Conservation (phyloP, 768 basidiomycete genomes). For the Clitopilus passeckerianus region DNA sequence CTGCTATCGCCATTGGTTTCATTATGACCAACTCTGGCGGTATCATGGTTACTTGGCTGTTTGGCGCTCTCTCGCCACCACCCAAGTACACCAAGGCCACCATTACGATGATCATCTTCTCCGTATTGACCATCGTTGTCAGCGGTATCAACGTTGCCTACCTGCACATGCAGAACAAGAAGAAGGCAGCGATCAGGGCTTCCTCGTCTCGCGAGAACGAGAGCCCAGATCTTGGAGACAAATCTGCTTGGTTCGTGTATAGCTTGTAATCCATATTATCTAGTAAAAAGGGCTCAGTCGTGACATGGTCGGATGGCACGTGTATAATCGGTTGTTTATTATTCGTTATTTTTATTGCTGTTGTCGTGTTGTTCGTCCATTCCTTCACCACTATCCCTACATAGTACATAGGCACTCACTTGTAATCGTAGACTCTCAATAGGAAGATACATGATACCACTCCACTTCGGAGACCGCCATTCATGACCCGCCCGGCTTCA, state of each 20-base stretch:
- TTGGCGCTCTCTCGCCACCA: conserved; percentile 43
- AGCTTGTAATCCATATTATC: conserved; percentile 23
- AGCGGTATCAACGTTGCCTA: conserved; percentile 33
- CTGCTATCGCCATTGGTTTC: conserved; percentile 51
- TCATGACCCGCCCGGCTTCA: not conserved
- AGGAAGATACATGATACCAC: not conserved
- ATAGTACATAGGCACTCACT: not conserved
- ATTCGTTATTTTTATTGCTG: not conserved
- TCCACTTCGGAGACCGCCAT: not conserved
- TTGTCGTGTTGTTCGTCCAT: not conserved
- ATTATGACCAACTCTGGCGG: conserved; percentile 57
- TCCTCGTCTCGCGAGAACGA: conserved; percentile 28
- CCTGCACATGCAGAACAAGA: conserved; percentile 36
- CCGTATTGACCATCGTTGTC: conserved; percentile 32
- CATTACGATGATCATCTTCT: conserved; percentile 32
- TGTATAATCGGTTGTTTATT: not conserved
- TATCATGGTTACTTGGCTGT: conserved; percentile 57
- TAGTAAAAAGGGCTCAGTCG: not conserved
- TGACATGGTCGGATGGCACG: not conserved
- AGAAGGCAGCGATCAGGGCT: conserved; percentile 34
- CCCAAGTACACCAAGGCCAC: conserved; percentile 48
- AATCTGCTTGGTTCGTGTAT: conserved; percentile 52
- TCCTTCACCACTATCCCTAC: not conserved
- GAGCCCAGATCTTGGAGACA: conserved; percentile 37
- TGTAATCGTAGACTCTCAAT: not conserved